Evolutionary conservation across 345 rosid genomes (phyloP).

Genomic region (Acer negundo): DNA sequence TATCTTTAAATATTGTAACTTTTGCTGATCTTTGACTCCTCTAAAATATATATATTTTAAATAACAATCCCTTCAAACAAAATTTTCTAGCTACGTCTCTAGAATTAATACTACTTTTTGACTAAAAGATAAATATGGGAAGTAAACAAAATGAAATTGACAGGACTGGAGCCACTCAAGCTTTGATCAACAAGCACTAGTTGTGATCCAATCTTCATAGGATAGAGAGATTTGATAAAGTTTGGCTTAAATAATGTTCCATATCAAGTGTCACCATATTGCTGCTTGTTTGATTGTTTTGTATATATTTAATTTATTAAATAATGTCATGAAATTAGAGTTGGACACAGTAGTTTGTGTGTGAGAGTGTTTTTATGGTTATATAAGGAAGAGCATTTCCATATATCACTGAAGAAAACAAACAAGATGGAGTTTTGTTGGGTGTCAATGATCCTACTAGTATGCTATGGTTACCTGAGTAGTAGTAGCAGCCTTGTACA

Average conservation of each 20-base stretch:
- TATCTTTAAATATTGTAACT: no score
- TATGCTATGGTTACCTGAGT: not conserved
- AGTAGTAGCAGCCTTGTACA: slow-evolving; percentile 9
- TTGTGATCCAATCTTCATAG: not conserved
- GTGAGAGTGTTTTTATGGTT: not conserved
- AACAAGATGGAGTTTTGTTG: slow-evolving; percentile 17
- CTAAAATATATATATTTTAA: no score
- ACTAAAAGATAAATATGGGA: not conserved
- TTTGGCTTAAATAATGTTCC: not conserved
- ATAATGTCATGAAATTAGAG: no score
- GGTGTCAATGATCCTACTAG: not conserved
- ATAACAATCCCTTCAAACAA: no score
- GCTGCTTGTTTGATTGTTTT: not conserved
- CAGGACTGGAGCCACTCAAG: slow-evolving; percentile 13
- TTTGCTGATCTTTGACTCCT: no score
- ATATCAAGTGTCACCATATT: not conserved
- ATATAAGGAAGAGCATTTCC: slow-evolving; percentile 17
- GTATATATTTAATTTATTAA: no score
- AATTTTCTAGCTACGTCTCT: not conserved
- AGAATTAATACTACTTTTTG: not conserved
- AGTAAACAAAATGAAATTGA: not conserved
- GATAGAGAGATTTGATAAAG: not conserved
- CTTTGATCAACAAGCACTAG: slow-evolving; percentile 1
- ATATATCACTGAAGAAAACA: not conserved
- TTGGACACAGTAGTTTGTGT: no score